Base-by-base conservation (phyloP, 495 filamentous ascomycete genomes). In the Penicillium soppii region DNA sequence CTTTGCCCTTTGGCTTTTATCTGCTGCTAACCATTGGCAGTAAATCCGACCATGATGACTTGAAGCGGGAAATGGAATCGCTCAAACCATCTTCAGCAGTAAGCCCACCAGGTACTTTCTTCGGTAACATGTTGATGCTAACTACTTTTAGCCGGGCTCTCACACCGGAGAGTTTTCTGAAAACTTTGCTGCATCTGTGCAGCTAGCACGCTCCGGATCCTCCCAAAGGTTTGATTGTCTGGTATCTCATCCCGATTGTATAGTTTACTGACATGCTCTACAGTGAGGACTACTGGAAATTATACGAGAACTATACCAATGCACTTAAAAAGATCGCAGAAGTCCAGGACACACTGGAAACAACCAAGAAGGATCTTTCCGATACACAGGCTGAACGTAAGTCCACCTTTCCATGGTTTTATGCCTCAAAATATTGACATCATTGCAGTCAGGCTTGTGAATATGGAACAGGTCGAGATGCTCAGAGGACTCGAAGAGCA, bases 381-480 rank as follows among this genome's bases (percentile, higher is more conserved):
- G 65, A 70, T 43, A 60, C 71, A 15, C 57, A 72, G 45, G 58
- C 67, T 56, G 69, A 75, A 22, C 58, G 75, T 78, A 66, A 59
- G 72, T 67, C 41, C 21, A 32, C 29, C 3, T 32, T 44, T 23
- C 26, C 50, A 8, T 20, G 16, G 2, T 6, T 19, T 38, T 25
- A 40, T 7, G 43, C 17, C 30, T 25, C 25, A 26, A 49, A 17
- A 20, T 47, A 43, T 66, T 75, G 47, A 78, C 42, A 25, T 39
- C 45, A 29, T 47, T 20, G 47, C 50, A 79, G 78, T 75, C 38
- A 62, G 56, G 42, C 58, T 82, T 21, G 67, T 77, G 47, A 68
- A 69, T 47, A 70, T 73, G 33, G 79, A 82, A 40, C 77, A 79
- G 43, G 53, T 74, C 17, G 74, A 81, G 35, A 62, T 77, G 9